Evolutionary conservation across 345 rosid genomes (phyloP).

Genomic region (Salix purpurea): DNA sequence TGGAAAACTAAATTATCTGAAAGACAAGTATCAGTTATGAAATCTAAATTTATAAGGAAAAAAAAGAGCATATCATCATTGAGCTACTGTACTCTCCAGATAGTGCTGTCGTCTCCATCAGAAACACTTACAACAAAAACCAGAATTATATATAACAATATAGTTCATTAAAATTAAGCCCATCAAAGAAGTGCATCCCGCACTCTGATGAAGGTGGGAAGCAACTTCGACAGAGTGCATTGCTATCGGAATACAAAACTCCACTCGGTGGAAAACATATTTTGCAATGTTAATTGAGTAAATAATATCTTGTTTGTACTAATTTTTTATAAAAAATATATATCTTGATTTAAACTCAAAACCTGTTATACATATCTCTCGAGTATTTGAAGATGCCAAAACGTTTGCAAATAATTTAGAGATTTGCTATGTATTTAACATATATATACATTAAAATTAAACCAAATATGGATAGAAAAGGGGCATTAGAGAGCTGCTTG

Average conservation of each 20-base stretch:
- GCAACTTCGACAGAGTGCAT: not conserved
- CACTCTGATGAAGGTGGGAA: not conserved
- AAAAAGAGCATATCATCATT: not conserved
- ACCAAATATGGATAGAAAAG: conserved; percentile 8
- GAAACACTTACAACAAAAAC: not conserved
- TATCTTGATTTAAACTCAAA: too few relatives aligned
- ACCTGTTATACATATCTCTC: too few relatives aligned
- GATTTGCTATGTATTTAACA: too few relatives aligned
- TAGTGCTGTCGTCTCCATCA: not conserved
- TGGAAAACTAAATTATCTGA: not conserved
- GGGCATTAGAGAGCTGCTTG: conserved; percentile 21
- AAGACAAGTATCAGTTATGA: not conserved
- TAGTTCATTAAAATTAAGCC: not conserved
- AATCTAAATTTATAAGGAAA: not conserved
- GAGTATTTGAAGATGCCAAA: too few relatives aligned
- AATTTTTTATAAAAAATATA: too few relatives aligned
- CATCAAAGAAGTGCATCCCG: not conserved
- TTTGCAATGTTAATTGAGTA: accelerated
- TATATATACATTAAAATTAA: not conserved
- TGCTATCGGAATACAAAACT: not conserved
- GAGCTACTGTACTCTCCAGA: not conserved
- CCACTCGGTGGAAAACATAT: accelerated
- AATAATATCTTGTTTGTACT: accelerated
- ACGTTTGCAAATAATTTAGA: too few relatives aligned
- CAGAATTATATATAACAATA: not conserved